Evolutionary conservation across 2,329 filamentous ascomycete species (phyloP).

Genomic region (Cladophialophora chaetospira): DNA sequence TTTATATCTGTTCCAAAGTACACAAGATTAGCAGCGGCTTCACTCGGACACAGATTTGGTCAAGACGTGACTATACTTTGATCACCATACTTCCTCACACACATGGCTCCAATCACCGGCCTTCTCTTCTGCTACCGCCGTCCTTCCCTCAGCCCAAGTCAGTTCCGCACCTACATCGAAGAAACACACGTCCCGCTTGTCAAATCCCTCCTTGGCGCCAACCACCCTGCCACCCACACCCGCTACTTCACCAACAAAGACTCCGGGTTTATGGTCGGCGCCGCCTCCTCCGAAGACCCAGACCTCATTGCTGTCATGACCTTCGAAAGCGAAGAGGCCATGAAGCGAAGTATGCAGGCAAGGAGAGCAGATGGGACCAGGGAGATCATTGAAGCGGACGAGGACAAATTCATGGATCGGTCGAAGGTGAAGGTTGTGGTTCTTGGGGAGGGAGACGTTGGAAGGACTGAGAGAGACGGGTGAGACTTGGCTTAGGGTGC

Average conservation of each 20-base stretch:
- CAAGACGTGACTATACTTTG: too few relatives aligned
- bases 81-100: too few relatives aligned
- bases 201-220: background rate
- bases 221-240: background rate
- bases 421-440: background rate
- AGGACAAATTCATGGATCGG: background rate
- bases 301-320: background rate
- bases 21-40: too few relatives aligned
- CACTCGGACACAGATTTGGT: too few relatives aligned
- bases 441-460: background rate
- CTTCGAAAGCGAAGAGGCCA: background rate
- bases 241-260: background rate
- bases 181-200: background rate
- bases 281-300: background rate
- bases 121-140: background rate
- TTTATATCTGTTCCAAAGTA: too few relatives aligned
- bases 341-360: background rate
- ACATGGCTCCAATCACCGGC: background rate
- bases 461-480: background rate
- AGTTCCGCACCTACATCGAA: background rate
- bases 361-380: background rate
- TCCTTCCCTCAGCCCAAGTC: background rate
- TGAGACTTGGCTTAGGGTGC: too few relatives aligned
- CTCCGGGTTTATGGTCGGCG: background rate
- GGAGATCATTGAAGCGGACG: background rate